phyloP scores from a whole-genome alignment of 345 rosid genomes.

The Barbarea vulgaris region DNA sequence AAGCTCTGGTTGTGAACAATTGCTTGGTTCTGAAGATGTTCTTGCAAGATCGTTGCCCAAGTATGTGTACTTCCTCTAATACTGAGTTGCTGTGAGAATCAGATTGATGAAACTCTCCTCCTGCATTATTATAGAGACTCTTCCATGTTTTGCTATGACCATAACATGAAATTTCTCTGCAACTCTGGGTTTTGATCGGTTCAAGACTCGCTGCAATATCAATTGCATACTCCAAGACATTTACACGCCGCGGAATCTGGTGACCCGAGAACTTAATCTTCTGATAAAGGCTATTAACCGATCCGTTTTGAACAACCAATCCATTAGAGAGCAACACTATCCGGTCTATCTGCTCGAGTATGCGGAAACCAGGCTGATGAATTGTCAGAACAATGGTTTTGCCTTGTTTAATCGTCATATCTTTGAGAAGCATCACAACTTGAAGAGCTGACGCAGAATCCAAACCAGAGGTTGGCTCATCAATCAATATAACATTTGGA shows the following conservation, averaged over 20 bases:
- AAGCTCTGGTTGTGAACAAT: slow-evolving; percentile 65
- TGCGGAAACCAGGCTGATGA: slow-evolving; percentile 93
- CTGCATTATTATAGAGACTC: slow-evolving; percentile 15
- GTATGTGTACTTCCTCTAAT: slow-evolving; percentile 58
- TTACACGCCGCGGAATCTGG: slow-evolving; percentile 64
- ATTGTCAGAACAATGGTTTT: slow-evolving; percentile 83
- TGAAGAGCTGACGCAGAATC: slow-evolving; percentile 92
- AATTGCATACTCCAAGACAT: slow-evolving; percentile 85
- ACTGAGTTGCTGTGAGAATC: slow-evolving; percentile 50
- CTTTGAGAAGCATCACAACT: slow-evolving; percentile 62
- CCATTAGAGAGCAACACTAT: slow-evolving; percentile 78
- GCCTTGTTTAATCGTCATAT: slow-evolving; percentile 65
- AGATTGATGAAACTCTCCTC: slow-evolving; percentile 42
- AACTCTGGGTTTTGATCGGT: slow-evolving; percentile 22
- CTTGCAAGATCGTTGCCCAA: slow-evolving; percentile 75
- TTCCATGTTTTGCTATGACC: slow-evolving; percentile 37
- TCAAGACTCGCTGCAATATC: slow-evolving; percentile 58
- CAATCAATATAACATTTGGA: slow-evolving; percentile 78
- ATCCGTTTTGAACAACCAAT: slow-evolving; percentile 58
- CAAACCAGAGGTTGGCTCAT: slow-evolving; percentile 96
- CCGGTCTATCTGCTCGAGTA: slow-evolving; percentile 68
- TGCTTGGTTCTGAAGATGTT: slow-evolving; percentile 88
- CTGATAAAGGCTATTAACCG: slow-evolving; percentile 56
- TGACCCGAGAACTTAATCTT: slow-evolving; percentile 61
- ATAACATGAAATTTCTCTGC: slow-evolving; percentile 34